Conservation (phyloP, 2,329 filamentous ascomycete species). For the Penicillium palitans region DNA sequence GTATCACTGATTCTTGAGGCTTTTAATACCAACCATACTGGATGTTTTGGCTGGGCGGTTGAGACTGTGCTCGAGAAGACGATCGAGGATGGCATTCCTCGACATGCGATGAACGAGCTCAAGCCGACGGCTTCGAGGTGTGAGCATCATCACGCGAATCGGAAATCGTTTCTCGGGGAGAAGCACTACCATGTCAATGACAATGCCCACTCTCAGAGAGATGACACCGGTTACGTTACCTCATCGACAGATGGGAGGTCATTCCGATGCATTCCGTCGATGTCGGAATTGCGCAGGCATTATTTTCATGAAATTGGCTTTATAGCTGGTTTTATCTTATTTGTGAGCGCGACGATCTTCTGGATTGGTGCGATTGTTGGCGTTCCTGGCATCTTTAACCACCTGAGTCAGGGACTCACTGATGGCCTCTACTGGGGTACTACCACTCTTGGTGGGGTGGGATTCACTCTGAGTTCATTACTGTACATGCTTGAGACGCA, state of each 20-base stretch:
- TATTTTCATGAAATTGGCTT: conserved; percentile 65
- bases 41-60: conserved; percentile 70
- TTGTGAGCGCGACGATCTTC: conserved; percentile 63
- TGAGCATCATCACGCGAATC: conserved; percentile 46
- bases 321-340: conserved; percentile 58
- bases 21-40: conserved; percentile 64
- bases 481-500: conserved; percentile 70
- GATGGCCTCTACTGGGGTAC: conserved; percentile 61
- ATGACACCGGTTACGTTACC: conserved; percentile 9
- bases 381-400: conserved; percentile 56
- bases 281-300: conserved; percentile 57
- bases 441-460: conserved; percentile 60
- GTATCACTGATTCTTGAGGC: conserved; percentile 66
- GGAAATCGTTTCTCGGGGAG: conserved; percentile 25
- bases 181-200: neutral
- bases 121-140: conserved; percentile 30
- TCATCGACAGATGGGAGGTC: conserved; percentile 23
- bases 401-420: conserved; percentile 49
- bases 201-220: neutral
- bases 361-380: conserved; percentile 64
- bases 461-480: conserved; percentile 60
- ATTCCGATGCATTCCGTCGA: conserved; percentile 64
- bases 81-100: conserved; percentile 16
- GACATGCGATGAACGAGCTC: conserved; percentile 14
- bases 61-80: conserved; percentile 50